Evolutionary conservation across 2,329 filamentous ascomycete species (phyloP), one percentile per base, ranked within the genome.

Genomic region (Aspergillus sergii): DNA sequence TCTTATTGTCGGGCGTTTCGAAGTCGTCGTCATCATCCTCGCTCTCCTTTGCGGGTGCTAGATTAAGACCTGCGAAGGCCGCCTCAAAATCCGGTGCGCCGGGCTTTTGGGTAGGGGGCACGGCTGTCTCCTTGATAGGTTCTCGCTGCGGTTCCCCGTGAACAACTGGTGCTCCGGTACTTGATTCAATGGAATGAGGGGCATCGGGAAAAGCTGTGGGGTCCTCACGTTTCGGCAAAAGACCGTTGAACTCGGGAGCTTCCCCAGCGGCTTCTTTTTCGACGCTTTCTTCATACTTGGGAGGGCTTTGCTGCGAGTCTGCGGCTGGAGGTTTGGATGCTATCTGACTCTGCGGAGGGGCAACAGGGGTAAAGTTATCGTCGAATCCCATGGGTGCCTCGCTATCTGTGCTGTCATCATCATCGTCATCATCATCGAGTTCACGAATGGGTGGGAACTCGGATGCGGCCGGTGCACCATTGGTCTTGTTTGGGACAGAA

Each of bases 381-480:
- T 96, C 94, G 73, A 98, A 98, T 0, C 94, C 93, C 70, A 80
- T 63, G 34, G 72, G 73, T 8, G 71, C 81, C 48, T 92, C 93
- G 56, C 87, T 86, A 55, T 92, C 91, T 64, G 88, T 91, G 60
- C 89, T 90, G 10, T 48, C 21, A 34, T 89, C 90, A 63, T 96
- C 93, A 34, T 91, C 94, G 28, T 94, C 92, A 62, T 94, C 91
- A 34, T 88, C 85, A 65, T 91, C 90, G 62, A 97, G 80, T 75
- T 94, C 92, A n/a, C 90, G 89, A 64, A 98, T 97, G 0, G 94
- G 95, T 36, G 95, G 95, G 74, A 98, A 98, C 75, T 98, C 95
- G 26, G 88, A 85, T 72, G 67, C 69, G 23, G 71, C 60, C n/a
- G 69, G 58, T 41, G 69, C 69, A 39, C 74, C 76, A 60, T 73